Evolutionary conservation across 345 rosid genomes (phyloP).

Genomic region (Limnanthes douglasii): DNA sequence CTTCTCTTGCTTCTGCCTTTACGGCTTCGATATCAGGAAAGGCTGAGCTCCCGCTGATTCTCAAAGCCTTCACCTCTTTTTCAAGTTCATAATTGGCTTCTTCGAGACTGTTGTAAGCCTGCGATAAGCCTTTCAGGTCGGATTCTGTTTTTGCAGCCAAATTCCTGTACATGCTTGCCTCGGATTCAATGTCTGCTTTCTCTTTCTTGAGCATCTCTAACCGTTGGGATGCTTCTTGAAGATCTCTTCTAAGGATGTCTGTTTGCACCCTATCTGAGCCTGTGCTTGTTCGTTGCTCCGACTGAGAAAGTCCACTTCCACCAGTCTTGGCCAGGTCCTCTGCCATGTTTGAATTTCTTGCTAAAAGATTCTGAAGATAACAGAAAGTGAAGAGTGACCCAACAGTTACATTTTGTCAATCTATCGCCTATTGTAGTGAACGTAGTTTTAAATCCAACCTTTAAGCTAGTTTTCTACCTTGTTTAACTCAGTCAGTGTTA

Average conservation of each 20-base stretch:
- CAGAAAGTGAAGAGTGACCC: too few species aligned
- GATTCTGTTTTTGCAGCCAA: constrained; percentile 68
- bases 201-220: constrained; percentile 60
- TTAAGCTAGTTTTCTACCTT: too few species aligned
- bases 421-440: too few species aligned
- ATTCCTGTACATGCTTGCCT: constrained; percentile 51
- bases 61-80: constrained; percentile 60
- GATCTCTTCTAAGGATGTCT: constrained; percentile 66
- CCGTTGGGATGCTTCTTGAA: constrained; percentile 63
- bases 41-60: constrained; percentile 30
- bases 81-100: constrained; percentile 67
- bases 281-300: constrained; percentile 33
- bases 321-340: constrained; percentile 74
- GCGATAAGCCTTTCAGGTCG: constrained; percentile 72
- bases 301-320: constrained; percentile 30
- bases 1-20: constrained; percentile 80
- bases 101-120: constrained; percentile 87
- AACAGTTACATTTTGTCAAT: too few species aligned
- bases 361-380: constrained; percentile 50
- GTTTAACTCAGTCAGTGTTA: too few species aligned
- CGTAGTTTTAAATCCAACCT: too few species aligned
- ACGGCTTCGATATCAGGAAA: constrained; percentile 44
- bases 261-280: constrained; percentile 52
- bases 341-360: constrained; percentile 74
- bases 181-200: constrained; percentile 51